phyloP scores from a whole-genome alignment of 495 filamentous ascomycete species.

The Penicillium pulvis region DNA sequence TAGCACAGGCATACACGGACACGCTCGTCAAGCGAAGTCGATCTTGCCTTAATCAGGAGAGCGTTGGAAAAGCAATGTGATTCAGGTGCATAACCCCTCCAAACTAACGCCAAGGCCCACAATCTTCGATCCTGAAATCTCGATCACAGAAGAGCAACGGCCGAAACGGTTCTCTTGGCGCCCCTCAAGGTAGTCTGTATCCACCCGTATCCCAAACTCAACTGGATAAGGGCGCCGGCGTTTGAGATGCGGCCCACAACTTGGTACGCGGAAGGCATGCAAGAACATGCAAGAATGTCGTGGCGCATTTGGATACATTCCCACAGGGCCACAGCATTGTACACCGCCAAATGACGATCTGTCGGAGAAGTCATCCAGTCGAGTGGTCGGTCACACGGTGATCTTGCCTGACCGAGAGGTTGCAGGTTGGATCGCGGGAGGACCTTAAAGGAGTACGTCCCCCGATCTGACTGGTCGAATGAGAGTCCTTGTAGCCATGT shows the following conservation, averaged over 20 bases:
- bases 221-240: not conserved
- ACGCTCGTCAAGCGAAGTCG: not conserved
- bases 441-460: not conserved
- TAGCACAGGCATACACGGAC: not conserved
- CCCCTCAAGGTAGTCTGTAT: not conserved
- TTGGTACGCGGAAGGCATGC: not conserved
- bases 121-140: not conserved
- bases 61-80: not conserved
- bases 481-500: not conserved
- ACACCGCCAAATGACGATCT: not conserved
- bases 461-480: not conserved
- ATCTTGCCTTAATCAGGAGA: not conserved
- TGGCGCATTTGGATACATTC: not conserved
- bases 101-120: not conserved
- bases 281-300: not conserved
- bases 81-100: not conserved
- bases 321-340: not conserved
- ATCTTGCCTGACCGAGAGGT: not conserved
- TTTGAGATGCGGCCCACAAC: not conserved
- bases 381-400: not conserved
- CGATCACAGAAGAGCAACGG: not conserved
- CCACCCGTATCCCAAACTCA: not conserved
- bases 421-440: not conserved
- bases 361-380: not conserved
- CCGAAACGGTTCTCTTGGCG: not conserved